A percentile compares a stretch with the other conserved stretches of the same genome.
Conservation (phyloP, 2,329 filamentous ascomycete genomes). For the Colletotrichum liriopes region DNA sequence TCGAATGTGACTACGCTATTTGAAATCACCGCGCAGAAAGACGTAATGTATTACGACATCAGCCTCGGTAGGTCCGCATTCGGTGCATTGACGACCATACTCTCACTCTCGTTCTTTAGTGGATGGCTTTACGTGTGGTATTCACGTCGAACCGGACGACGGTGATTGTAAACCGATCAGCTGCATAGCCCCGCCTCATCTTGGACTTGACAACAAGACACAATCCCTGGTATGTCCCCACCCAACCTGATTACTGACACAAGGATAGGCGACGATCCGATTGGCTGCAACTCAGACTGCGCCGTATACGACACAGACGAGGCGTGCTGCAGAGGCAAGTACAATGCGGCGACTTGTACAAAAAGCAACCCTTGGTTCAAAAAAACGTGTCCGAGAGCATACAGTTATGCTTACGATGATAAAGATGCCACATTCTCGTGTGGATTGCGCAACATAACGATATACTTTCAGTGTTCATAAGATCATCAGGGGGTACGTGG, state of each 20-base stretch:
- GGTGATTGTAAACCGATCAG: neutral
- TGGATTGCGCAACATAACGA: neutral
- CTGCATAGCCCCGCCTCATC: neutral
- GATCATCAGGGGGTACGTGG: neutral
- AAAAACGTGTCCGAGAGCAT: neutral
- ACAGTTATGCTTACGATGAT: neutral
- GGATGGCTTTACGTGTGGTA: neutral
- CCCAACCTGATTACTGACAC: neutral
- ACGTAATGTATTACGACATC: neutral
- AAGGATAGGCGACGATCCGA: neutral
- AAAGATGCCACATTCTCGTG: conserved; percentile 4
- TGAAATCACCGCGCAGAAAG: neutral
- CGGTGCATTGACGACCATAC: neutral
- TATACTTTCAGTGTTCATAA: neutral
- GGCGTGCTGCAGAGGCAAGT: neutral
- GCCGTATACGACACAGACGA: neutral
- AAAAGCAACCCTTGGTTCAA: neutral
- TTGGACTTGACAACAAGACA: neutral
- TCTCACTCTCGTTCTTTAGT: neutral
- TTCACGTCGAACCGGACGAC: neutral
- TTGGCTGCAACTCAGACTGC: conserved; percentile 1
- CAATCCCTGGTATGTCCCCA: neutral
- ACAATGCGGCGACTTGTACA: neutral
- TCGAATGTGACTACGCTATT: neutral
- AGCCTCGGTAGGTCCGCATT: neutral